Evolutionary conservation across 2,329 filamentous ascomycete species (phyloP).

Genomic region (Trichoderma brevicompactum): DNA sequence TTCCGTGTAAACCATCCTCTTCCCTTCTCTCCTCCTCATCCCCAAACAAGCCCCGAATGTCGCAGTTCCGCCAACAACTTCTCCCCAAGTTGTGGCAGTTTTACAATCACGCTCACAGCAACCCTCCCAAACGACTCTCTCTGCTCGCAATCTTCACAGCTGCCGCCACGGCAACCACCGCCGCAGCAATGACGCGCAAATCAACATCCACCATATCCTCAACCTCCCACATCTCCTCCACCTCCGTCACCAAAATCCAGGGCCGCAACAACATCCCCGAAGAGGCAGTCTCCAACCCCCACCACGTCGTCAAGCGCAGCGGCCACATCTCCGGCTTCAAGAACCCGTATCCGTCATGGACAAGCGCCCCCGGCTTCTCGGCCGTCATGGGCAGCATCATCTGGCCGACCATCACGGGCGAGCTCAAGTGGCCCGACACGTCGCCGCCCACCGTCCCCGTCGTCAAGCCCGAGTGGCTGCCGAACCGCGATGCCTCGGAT

Average conservation of each 20-base stretch:
- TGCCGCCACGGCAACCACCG: constrained; percentile 20
- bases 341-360: constrained; percentile 57
- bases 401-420: constrained; percentile 48
- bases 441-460: constrained; percentile 69
- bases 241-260: constrained; percentile 43
- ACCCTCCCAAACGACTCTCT: background rate
- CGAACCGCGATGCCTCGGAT: constrained; percentile 57
- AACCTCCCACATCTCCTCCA: constrained; percentile 31
- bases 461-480: constrained; percentile 68
- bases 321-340: constrained; percentile 51
- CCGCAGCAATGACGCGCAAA: constrained; percentile 29
- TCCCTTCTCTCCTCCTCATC: no score
- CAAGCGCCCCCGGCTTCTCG: constrained; percentile 31
- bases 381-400: constrained; percentile 42
- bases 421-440: constrained; percentile 59
- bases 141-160: constrained; percentile 19
- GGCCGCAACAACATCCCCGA: constrained; percentile 45
- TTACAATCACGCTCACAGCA: constrained; percentile 2
- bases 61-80: constrained; percentile 32
- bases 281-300: constrained; percentile 50
- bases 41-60: constrained; percentile 31
- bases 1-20: no score
- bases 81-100: constrained; percentile 14
- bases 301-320: constrained; percentile 50
- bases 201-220: constrained; percentile 29